Evolutionary conservation across 345 rosid genomes (phyloP).

Genomic region (Xanthoceras sorbifolium): DNA sequence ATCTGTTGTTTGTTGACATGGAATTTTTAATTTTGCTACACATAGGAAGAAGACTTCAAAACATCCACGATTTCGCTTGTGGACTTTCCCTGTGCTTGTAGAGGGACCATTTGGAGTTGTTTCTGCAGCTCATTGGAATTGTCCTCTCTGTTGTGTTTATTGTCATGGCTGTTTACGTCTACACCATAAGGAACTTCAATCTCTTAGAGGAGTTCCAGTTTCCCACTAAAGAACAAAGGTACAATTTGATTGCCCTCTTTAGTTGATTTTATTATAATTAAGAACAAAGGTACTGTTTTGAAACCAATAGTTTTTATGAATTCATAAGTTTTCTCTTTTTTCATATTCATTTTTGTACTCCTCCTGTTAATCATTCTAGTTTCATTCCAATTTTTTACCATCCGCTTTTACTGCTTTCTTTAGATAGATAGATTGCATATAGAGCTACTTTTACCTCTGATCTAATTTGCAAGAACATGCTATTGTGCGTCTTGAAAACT

Average conservation of each 20-base stretch:
- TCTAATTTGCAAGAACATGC: neutral
- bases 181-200: constrained; percentile 54
- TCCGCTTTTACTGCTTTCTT: neutral
- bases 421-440: neutral
- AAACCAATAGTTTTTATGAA: too few relatives aligned
- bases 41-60: constrained; percentile 53
- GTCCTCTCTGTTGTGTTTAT: constrained; percentile 55
- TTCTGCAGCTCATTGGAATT: constrained; percentile 87
- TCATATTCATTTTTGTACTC: neutral
- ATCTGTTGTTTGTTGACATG: neutral
- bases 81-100: constrained; percentile 88
- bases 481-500: neutral
- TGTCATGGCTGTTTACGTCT: constrained; percentile 66
- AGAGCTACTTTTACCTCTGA: neutral
- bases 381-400: neutral
- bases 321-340: too few relatives aligned
- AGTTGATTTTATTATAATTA: neutral
- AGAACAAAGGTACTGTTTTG: too few relatives aligned
- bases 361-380: neutral
- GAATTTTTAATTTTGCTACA: neutral
- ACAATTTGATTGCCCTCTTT: constrained; percentile 4
- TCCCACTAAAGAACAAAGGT: constrained; percentile 43
- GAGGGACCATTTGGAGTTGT: constrained; percentile 95
- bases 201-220: constrained; percentile 33
- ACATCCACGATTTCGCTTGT: constrained; percentile 59